These are phyloP conservation scores for Arthroderma sp. DNA, from an alignment of 2,329 filamentous ascomycete species.

Conservation along the genomic window DNA sequence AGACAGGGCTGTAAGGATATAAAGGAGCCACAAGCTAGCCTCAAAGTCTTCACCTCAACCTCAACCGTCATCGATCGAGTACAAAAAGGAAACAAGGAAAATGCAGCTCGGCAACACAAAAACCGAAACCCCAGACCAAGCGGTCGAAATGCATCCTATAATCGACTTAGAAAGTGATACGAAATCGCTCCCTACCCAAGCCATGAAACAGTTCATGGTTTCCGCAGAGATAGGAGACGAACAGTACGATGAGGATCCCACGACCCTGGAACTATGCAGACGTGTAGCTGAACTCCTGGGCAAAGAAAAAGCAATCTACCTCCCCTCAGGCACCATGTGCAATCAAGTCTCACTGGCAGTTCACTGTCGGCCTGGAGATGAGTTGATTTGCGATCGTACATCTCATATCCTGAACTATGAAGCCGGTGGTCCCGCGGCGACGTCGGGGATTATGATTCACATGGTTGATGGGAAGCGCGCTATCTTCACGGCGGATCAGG, in stretches of 20 bases:
- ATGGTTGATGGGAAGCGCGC: neutral
- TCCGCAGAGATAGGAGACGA: slow-evolving; percentile 12
- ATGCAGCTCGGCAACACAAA: no score
- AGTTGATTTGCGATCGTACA: slow-evolving; percentile 12
- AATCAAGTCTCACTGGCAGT: slow-evolving; percentile 13
- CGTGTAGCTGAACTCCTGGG: slow-evolving; percentile 11
- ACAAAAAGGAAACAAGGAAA: no score
- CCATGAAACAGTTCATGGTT: slow-evolving; percentile 13
- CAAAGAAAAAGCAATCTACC: slow-evolving; percentile 11
- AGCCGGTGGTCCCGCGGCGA: slow-evolving; percentile 5
- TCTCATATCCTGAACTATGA: slow-evolving; percentile 11
- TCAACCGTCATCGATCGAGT: no score
- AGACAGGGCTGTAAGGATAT: no score
- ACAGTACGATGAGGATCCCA: slow-evolving; percentile 12
- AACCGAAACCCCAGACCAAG: no score
- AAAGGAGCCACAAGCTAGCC: no score
- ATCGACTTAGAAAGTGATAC: slow-evolving; percentile 17
- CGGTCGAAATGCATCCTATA: neutral
- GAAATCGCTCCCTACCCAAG: slow-evolving; percentile 16
- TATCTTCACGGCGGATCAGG: neutral
- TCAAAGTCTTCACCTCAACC: no score
- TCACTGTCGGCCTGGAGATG: slow-evolving; percentile 8
- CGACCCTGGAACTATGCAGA: slow-evolving; percentile 10
- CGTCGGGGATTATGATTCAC: slow-evolving; percentile 40
- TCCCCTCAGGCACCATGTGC: slow-evolving; percentile 16